Evolutionary conservation across 768 basidiomycete genomes (phyloP), one percentile per base, ranked within the genome.

Genomic region (Termitomyces titanicus): DNA sequence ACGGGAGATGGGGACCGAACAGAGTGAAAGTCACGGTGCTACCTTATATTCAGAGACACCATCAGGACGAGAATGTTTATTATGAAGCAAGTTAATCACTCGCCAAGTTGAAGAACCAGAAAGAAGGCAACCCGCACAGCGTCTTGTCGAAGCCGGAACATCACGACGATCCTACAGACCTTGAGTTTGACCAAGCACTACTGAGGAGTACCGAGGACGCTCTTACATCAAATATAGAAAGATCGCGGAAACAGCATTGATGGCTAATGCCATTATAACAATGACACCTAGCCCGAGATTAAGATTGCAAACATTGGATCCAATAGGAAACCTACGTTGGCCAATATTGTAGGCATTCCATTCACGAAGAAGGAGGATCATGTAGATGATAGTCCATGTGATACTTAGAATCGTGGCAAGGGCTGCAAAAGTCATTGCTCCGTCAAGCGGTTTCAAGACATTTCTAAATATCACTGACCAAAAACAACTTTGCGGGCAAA

Each of bases 91-190:
- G 22, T n/a, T n/a, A n/a, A n/a, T 25, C 9, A 53, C 67, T 54
- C 58, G 64, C 71, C 69, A 57, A 66, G 61, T 64, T 71, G 68
- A 49, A 69, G 66, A n/a, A 68, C 42, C 42, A 74, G 56, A 50
- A 74, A 59, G 54, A 70, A 59, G 15, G 61, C 60, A 33, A 71
- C 60, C 1, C 72, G 68, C 43, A 66, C 64, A 44, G 67, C 72
- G 56, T 75, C 74, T 44, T 72, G 61, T 72, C 70, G 72, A 24
- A 73, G 60, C n/a, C 63, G 68, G 57, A 74, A 75, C 46, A 63
- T 68, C 37, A 74, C 69, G 35, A 75, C 71, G 22, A 73, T 69
- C 75, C 74, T 77, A 49, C 8, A 11, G 29, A 33, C 53, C 43
- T 24, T 45, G 29, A 34, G 4, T 38, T 24, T 35, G 27, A n/a